Base-by-base conservation (phyloP, 345 rosid genomes). In the Dovyalis caffra region DNA sequence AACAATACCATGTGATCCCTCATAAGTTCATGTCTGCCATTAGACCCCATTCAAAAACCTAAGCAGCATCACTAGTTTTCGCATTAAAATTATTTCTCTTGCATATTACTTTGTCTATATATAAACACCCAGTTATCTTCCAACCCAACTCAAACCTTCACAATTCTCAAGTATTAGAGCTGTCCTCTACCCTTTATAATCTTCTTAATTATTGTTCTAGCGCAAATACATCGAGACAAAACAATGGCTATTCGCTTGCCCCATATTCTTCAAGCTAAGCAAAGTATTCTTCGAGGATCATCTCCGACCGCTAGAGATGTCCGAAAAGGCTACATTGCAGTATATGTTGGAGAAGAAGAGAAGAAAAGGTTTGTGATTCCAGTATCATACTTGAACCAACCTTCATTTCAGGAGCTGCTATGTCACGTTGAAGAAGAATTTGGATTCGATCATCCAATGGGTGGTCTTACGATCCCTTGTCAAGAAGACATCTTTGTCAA, bases 351-450 rank as follows among this genome's bases (percentile, higher is more conserved):
- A 4, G 75, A 77, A 14, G 25, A 15, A 9, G 15, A 57, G 33
- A 49, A 76, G 69, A 76, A 77, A 66, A 16, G 76, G 45, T 77
- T 29, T 33, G 43, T 71, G 23, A 71, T 77, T 38, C 76, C 76
- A 8, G 37, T 77, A 15, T 65, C 66, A 18, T 57, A 53, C 25
- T n/a, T 66, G 66, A 77, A 60, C 56, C 51, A 66, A 3, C 32
- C 68, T 29, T 43, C 53, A 11, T 72, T 77, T 28, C 76, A 16
- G 38, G 76, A 58, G 15, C 45, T 72, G 51, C 68, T 72, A 28
- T 38, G 29, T 21, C 38, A 10, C 25, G 72, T 68, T 5, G 72
- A 77, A 65, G 67, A 77, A 14, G 63, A 77, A 32, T 71, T 56
- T 28, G 80, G 72, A 29, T 77, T 71, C 18, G 23, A 65, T 43